phyloP scores from a whole-genome alignment of 2,329 filamentous ascomycete species.

The Fusarium sp. region DNA sequence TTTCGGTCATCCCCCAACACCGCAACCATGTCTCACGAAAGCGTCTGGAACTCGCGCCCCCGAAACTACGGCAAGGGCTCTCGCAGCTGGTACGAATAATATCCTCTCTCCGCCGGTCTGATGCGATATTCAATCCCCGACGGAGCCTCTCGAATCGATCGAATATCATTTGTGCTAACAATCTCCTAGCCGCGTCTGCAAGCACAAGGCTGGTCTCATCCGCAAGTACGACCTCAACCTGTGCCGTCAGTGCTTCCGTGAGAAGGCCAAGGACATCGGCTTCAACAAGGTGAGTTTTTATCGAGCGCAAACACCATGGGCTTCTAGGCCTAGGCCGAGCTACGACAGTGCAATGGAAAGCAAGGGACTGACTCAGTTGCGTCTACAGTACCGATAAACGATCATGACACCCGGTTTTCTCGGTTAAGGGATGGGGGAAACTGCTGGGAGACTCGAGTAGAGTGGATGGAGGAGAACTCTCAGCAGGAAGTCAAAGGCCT shows the following conservation, averaged over 20 bases:
- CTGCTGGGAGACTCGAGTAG: slow-evolving; percentile 39
- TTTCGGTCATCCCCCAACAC: slow-evolving; percentile 53
- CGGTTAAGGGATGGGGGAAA: slow-evolving; percentile 41
- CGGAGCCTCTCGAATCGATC: slow-evolving; percentile 10
- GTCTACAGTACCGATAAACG: slow-evolving; percentile 58
- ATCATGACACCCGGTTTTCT: slow-evolving; percentile 48
- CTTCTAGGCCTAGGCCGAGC: background rate
- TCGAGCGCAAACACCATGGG: slow-evolving; percentile 13
- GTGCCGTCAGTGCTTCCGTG: slow-evolving; percentile 85
- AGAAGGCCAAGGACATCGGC: slow-evolving; percentile 80
- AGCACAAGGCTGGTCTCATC: slow-evolving; percentile 98
- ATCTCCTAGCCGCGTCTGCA: slow-evolving; percentile 74
- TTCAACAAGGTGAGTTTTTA: slow-evolving; percentile 75
- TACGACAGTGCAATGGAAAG: background rate
- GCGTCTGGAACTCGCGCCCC: slow-evolving; percentile 99
- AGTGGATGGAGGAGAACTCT: slow-evolving; percentile 45
- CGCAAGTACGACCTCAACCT: slow-evolving; percentile 99
- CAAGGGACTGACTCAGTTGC: slow-evolving; percentile 35
- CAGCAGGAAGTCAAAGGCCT: slow-evolving; percentile 53
- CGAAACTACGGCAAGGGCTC: slow-evolving; percentile 97
- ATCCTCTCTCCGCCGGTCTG: slow-evolving; percentile 9
- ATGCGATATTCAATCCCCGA: slow-evolving; percentile 19
- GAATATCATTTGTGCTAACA: slow-evolving; percentile 50
- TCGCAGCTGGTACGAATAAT: slow-evolving; percentile 84
- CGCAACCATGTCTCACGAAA: slow-evolving; percentile 82